Base-by-base conservation (phyloP, 208 protist species). In the Wallacemonas collosoma region DNA sequence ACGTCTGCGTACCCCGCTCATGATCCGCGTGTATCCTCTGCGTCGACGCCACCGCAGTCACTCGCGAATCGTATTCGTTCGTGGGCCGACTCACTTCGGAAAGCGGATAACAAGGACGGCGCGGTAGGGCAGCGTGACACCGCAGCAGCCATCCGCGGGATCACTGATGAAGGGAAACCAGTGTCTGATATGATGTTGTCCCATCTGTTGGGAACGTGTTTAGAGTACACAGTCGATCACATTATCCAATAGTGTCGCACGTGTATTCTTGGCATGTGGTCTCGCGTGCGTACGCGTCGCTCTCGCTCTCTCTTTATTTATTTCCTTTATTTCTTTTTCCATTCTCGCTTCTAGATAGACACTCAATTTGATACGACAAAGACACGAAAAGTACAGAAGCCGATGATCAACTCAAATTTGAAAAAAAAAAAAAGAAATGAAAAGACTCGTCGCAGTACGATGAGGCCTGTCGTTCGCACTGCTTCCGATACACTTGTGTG, bases 291-390 rank as follows among this genome's bases (percentile, higher is more conserved):
- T 26, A 26, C 26, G 26, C 26, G 26, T 26, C 26, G 26, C 26
- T 26, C 26, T 26, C 26, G 26, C 26, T n/a, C 6, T n/a, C 36
- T 4, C 38, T 12, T 5, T 6, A 26, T 63, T 17, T 63, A 1
- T 17, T 63, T 63, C 7, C n/a, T 63, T 63, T 63, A 4, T 44
- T 63, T 63, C 39, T 63, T 9, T 63, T 35, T 57, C 45, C 45
- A 12, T 15, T 65, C 36, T 65, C 14, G 6, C 17, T 65, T 65
- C 43, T 65, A 62, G 56, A 62, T 62, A 62, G 56, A 62, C 35
- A 12, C 1, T 62, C 43, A 38, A 5, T 38, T 6, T 50, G 8
- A 50, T 1, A 50, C 45, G 12, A 26, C 26, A 26, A 26, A 26
- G 26, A 26, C 26, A 26, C 26, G 26, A 26, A 26, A 26, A 26